Evolutionary conservation across 2,329 filamentous ascomycete genomes (phyloP), one percentile per base, ranked within the genome.

Genomic region (Biscogniauxia mediterranea): DNA sequence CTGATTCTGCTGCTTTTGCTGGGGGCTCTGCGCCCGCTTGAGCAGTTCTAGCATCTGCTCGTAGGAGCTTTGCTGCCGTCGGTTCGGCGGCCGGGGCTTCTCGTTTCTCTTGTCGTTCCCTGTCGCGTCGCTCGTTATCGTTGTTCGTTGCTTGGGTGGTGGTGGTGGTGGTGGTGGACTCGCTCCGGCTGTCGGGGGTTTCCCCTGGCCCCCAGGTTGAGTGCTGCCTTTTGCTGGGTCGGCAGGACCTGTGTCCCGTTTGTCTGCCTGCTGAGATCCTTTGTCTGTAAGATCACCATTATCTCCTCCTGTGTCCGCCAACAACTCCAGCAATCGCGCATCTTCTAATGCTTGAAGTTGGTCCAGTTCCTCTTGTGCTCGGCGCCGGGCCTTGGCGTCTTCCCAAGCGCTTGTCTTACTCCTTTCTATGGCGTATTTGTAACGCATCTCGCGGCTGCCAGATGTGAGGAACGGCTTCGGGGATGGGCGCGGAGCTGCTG

Each of bases 391-490:
- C 4, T 61, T 62, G 5, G 59, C 51, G 19, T 70, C 60, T 55
- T 74, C 73, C 68, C 74, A 72, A n/a, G 64, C 61, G 9, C 69
- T 65, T 0, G 69, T 74, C 55, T 71, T 73, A 55, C 66, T 73
- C 19, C 70, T 70, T 59, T 74, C 70, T 13, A 75, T 67, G 9
- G 70, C 71, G 20, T 72, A 68, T 28, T 70, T 69, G 54, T 65
- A 68, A 15, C 69, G 60, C 11, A 69, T 61, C 32, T 73, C 69
- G 2, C 68, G 64, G 11, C 66, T 64, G 51, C 69, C 75, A 2
- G 75, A 73, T 5, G 70, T 70, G 59, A 77, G 75, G 56, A 76
- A 74, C 6, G 70, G 73, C 26, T 71, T 74, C 2, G 72, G 75
- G 7, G 72, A 70, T 26, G 62, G 58, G 8, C 56, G 68, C 3